A percentile compares a stretch with the other conserved stretches of the same genome.
Conservation (phyloP, 352 stramenopile genomes). For the Pseudoperonospora humuli region DNA sequence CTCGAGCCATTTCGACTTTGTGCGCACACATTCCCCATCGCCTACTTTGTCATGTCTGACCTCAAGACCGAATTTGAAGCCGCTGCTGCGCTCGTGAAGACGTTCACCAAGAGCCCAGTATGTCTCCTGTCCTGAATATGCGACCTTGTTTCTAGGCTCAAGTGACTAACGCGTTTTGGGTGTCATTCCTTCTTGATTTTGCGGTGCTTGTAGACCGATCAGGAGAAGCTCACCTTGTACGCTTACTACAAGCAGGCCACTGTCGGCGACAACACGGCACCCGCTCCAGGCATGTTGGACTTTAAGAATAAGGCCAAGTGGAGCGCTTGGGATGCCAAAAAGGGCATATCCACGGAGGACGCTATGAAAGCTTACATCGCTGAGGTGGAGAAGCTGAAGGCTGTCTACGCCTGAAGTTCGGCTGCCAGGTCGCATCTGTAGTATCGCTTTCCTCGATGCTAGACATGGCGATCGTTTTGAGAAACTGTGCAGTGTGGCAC, state of each 20-base stretch:
- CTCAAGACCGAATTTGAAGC: conserved; percentile 80
- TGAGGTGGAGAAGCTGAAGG: conserved; percentile 80
- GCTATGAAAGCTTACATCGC: conserved; percentile 86
- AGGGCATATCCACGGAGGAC: conserved; percentile 75
- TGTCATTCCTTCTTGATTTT: conserved; percentile 3
- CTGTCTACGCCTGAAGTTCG: conserved; percentile 61
- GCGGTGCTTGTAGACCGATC: conserved; percentile 43
- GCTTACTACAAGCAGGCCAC: conserved; percentile 89
- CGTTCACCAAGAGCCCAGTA: conserved; percentile 70
- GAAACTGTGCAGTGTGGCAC: background rate
- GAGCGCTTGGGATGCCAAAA: conserved; percentile 82
- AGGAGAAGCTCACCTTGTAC: conserved; percentile 87
- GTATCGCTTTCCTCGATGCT: background rate
- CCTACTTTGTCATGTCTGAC: conserved; percentile 61
- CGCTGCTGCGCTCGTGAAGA: conserved; percentile 67
- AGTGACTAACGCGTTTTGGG: conserved; percentile 1
- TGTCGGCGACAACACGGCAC: conserved; percentile 76
- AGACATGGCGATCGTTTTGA: background rate
- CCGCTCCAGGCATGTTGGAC: conserved; percentile 83
- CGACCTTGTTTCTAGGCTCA: background rate
- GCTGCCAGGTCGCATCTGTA: conserved; percentile 18
- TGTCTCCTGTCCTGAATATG: background rate
- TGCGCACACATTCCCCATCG: background rate
- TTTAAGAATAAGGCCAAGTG: conserved; percentile 85
- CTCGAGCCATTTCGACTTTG: background rate